A percentile compares a stretch with the other conserved stretches of the same genome.
phyloP scores from a whole-genome alignment of 768 basidiomycete species.

The Vararia minispora region DNA sequence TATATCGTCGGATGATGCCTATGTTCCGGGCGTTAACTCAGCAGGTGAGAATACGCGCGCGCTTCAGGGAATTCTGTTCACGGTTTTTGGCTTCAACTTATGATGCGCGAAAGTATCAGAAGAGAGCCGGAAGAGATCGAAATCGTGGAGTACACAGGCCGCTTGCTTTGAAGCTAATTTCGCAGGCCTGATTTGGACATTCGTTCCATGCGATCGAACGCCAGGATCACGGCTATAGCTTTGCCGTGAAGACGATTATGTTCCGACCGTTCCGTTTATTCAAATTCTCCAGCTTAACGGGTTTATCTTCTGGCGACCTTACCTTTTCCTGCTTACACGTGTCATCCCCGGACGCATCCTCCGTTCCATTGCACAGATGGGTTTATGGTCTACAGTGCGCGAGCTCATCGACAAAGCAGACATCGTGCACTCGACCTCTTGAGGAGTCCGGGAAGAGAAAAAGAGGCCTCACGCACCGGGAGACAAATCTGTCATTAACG shows the following conservation, averaged over 20 bases:
- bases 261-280: not conserved
- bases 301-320: constrained; percentile 9
- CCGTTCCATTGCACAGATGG: constrained; percentile 21
- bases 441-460: constrained; percentile 27
- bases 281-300: not conserved
- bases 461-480: constrained; percentile 23
- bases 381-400: constrained; percentile 24
- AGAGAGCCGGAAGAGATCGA: not conserved
- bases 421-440: constrained; percentile 24
- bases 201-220: constrained; percentile 6
- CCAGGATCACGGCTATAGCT: constrained; percentile 11
- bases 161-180: not conserved
- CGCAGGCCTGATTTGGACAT: constrained; percentile 9
- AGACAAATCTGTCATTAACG: constrained; percentile 18
- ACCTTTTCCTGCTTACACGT: constrained; percentile 7
- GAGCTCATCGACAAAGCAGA: constrained; percentile 24
- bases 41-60: not conserved
- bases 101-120: not conserved
- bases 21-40: not conserved
- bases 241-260: constrained; percentile 16
- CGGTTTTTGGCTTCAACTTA: not conserved
- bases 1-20: constrained; percentile 2
- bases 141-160: not conserved
- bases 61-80: not conserved
- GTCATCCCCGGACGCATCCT: constrained; percentile 19